Evolutionary conservation across 164 flowering plant species (phyloP).

Genomic region (Santalum album): DNA sequence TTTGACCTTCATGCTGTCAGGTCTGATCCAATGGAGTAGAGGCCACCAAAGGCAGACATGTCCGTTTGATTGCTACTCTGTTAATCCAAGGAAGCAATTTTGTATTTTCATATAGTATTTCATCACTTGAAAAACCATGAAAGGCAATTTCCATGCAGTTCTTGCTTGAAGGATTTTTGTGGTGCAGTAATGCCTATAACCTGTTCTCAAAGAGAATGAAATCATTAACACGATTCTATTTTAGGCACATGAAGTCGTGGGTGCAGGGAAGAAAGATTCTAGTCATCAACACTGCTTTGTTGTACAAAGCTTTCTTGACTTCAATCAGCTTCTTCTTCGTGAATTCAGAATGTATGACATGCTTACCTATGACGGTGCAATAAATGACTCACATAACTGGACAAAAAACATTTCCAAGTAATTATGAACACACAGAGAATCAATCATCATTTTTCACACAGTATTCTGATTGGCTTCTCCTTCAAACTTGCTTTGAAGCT

Average conservation of each 20-base stretch:
- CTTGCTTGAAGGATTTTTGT: slow-evolving; percentile 17
- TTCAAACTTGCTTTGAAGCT: slow-evolving; percentile 65
- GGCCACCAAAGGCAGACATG: slow-evolving; percentile 61
- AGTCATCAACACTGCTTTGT: slow-evolving; percentile 27
- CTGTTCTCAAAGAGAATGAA: slow-evolving; percentile 17
- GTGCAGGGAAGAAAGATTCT: neutral
- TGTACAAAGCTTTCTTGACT: slow-evolving; percentile 46
- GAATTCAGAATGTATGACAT: slow-evolving; percentile 56
- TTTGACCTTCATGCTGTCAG: slow-evolving; percentile 47
- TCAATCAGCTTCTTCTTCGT: slow-evolving; percentile 56
- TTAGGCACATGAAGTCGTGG: neutral
- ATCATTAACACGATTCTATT: neutral
- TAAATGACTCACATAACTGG: no score
- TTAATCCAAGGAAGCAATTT: neutral
- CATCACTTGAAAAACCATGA: neutral
- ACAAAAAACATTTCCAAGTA: no score
- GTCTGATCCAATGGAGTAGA: slow-evolving; percentile 91
- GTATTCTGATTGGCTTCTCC: slow-evolving; percentile 55
- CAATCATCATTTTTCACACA: slow-evolving; percentile 27
- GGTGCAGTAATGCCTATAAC: slow-evolving; percentile 34
- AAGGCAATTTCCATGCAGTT: slow-evolving; percentile 3
- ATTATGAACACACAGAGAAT: no score
- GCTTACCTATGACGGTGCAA: slow-evolving; percentile 46
- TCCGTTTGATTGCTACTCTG: slow-evolving; percentile 40
- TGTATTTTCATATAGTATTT: neutral